Percentiles rank a stretch among this genome's conserved stretches.
These are phyloP conservation scores for Rhizopus delemar DNA, from an alignment of 371 early-diverging fungal genomes.

Conservation along the genomic window DNA sequence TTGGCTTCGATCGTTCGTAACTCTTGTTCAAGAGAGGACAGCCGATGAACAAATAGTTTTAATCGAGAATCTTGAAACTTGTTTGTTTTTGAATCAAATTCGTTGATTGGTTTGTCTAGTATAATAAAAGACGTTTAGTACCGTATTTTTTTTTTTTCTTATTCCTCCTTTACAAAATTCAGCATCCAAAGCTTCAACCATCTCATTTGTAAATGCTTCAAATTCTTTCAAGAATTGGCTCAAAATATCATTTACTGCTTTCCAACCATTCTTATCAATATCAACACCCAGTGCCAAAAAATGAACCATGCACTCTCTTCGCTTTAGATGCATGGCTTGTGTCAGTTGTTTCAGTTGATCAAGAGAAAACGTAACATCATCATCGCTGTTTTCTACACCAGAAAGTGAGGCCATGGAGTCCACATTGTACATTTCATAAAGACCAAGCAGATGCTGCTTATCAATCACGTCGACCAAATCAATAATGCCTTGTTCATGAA, in stretches of 20 bases:
- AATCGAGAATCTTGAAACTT: constrained; percentile 21
- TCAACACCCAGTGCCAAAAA: constrained; percentile 40
- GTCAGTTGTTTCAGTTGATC: constrained; percentile 45
- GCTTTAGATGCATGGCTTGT: constrained; percentile 47
- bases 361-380: constrained; percentile 22
- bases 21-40: constrained; percentile 49
- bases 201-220: constrained; percentile 28
- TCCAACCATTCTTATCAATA: constrained; percentile 39
- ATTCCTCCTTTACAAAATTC: constrained; percentile 41
- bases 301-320: constrained; percentile 54
- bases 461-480: constrained; percentile 41
- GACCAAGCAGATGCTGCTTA: constrained; percentile 28
- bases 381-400: constrained; percentile 19
- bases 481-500: constrained; percentile 46
- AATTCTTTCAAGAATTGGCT: constrained; percentile 31
- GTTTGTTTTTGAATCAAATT: constrained; percentile 17
- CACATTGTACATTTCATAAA: constrained; percentile 54
- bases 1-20: constrained; percentile 52
- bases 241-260: constrained; percentile 32
- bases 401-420: constrained; percentile 41
- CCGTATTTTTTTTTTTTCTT: not conserved
- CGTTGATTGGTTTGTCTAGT: constrained; percentile 35
- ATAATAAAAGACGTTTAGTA: not conserved
- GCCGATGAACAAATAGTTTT: constrained; percentile 45
- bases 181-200: constrained; percentile 31